phyloP scores from a whole-genome alignment of 108 stramenopile species.

The Thalassiosira profunda region DNA sequence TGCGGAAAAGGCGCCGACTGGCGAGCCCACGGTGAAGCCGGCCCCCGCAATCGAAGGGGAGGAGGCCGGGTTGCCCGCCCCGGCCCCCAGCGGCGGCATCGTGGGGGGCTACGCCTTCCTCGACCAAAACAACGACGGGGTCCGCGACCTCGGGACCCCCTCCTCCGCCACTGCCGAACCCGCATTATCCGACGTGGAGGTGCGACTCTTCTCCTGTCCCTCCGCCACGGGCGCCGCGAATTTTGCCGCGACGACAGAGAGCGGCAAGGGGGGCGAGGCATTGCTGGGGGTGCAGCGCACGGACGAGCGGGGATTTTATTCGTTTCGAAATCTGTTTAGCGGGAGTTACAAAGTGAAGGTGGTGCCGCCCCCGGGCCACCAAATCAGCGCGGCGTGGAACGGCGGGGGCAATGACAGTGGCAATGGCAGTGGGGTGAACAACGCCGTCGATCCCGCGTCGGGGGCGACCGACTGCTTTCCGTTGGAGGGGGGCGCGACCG shows the following conservation, averaged over 20 bases:
- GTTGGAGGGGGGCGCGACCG: neutral
- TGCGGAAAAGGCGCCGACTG: neutral
- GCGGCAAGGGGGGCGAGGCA: conserved; percentile 2
- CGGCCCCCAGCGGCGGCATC: neutral
- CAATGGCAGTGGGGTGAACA: too few species aligned
- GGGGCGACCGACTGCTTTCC: neutral
- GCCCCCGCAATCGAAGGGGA: neutral
- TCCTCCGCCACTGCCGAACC: conserved; percentile 22
- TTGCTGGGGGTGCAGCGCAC: conserved; percentile 11
- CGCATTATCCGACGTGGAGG: conserved; percentile 17
- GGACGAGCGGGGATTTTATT: conserved; percentile 27
- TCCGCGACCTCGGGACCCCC: conserved; percentile 5
- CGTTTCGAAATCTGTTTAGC: conserved; percentile 19
- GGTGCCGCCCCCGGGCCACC: conserved; percentile 11
- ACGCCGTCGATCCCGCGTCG: conserved; percentile 1
- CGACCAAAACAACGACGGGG: conserved; percentile 26
- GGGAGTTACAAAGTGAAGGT: conserved; percentile 28
- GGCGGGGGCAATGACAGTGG: neutral
- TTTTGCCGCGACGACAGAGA: neutral
- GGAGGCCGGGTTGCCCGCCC: neutral
- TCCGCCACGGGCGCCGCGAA: neutral
- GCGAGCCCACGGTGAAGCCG: conserved; percentile 3
- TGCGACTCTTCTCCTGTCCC: conserved; percentile 28
- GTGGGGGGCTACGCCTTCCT: conserved; percentile 41
- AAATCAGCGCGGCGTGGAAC: conserved; percentile 25